Evolutionary conservation across 257 asterid genomes (phyloP), one percentile per base, ranked within the genome.

Genomic region (Nicotiana paniculata): DNA sequence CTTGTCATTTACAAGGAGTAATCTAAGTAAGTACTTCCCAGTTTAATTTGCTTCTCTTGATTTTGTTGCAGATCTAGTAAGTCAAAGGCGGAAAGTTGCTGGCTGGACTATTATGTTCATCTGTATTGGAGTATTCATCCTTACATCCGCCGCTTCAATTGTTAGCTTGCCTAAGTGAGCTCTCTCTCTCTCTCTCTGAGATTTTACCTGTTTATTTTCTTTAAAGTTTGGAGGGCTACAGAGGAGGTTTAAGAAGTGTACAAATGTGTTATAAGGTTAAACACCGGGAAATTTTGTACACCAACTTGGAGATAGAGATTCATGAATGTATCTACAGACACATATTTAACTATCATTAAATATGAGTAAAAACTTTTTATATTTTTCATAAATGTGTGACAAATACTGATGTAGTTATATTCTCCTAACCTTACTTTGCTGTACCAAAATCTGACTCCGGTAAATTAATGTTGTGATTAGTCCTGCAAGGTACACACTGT

Each of bases 71-170:
- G 97, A 67, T 85, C 43, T 87, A 78, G 82, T 84, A n/a, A 81
- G 77, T 79, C 91, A 92, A 78, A 85, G 99, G 66, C 85, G 99
- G 82, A 92, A 90, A 84, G 85, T 91, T 86, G 98, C 99, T 85
- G 98, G 99, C 61, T 96, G 98, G 98, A 87, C 97, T 57, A 96
- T 96, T 84, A 80, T 84, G 87, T 46, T 87, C 79, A 88, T 90
- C 12, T 96, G 99, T 80, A 63, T 94, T 76, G 99, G 98, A 24
- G 93, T 89, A 70, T 89, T 92, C 81, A 11, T 93, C 79, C 88
- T 96, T 81, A 90, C 99, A 59, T 88, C 90, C 24, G 85, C 97
- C 80, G 98, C 99, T 86, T 96, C 99, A 81, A 85, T 85, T 82
- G 79, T 88, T 82, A 74, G 48, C 67, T 93, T 96, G 80, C 76